Conservation (phyloP, 1,139 yeast genomes). For the Magnusiomyces paraingens region DNA sequence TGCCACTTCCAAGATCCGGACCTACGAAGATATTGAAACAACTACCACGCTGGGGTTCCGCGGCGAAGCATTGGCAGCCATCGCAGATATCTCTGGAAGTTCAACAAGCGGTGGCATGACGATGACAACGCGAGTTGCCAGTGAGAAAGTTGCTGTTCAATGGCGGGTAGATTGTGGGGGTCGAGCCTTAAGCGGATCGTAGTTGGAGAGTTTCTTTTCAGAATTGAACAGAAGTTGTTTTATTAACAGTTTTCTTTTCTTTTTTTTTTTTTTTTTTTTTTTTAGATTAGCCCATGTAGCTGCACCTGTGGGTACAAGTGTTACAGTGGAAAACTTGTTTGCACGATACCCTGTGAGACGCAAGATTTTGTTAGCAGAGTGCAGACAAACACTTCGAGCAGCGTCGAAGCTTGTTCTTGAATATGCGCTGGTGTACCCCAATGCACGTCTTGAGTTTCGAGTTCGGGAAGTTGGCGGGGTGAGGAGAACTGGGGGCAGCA, state of each 20-base stretch:
- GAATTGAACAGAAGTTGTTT: too few relatives aligned
- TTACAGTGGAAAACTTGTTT: background rate
- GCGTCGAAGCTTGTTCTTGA: background rate
- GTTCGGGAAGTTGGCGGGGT: too few relatives aligned
- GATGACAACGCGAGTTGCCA: conserved; percentile 31
- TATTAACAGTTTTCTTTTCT: too few relatives aligned
- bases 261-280: background rate
- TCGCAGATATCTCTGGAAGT: conserved; percentile 29
- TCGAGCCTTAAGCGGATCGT: too few relatives aligned
- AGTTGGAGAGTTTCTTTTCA: too few relatives aligned
- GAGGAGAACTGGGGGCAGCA: background rate
- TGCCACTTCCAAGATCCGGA: conserved; percentile 49
- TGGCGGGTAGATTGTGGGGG: conserved; percentile 37
- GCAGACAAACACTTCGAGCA: background rate
- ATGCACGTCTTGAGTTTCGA: background rate
- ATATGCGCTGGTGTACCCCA: background rate
- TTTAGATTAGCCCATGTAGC: background rate
- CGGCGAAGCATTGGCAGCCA: conserved; percentile 59
- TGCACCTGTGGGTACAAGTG: background rate
- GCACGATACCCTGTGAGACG: conserved; percentile 1
- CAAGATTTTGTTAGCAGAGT: background rate
- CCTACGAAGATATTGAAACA: conserved; percentile 39
- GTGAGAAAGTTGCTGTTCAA: conserved; percentile 26
- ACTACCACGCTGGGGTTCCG: conserved; percentile 53
- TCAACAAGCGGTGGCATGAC: conserved; percentile 23